Evolutionary conservation across 225 moss, liverwort and hornwort genomes (phyloP).

Genomic region (Physcomitrellopsis africana): DNA sequence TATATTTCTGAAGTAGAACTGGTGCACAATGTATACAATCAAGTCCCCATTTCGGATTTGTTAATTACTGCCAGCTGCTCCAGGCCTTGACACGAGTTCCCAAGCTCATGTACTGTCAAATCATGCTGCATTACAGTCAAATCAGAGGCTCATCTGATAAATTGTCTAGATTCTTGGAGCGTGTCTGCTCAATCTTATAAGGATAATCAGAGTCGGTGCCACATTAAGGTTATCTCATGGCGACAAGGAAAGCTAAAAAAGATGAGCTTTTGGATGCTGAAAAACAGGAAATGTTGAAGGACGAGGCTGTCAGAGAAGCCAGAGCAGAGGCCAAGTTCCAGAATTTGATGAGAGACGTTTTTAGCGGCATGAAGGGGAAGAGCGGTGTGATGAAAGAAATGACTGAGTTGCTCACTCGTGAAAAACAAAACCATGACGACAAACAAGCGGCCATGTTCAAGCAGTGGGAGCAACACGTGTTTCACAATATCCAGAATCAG

Average conservation of each 20-base stretch:
- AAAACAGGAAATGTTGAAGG: conserved; percentile 40
- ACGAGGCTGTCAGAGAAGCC: conserved; percentile 38
- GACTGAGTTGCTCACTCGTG: conserved; percentile 39
- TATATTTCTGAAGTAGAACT: background rate
- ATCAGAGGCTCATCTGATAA: conserved; percentile 11
- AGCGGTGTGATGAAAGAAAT: conserved; percentile 65
- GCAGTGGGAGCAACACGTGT: conserved; percentile 58
- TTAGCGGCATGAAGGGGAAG: conserved; percentile 37
- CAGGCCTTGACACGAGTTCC: background rate
- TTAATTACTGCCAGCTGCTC: background rate
- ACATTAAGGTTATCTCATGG: background rate
- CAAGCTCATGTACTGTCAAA: background rate
- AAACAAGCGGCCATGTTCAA: conserved; percentile 51
- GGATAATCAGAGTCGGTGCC: conserved; percentile 16
- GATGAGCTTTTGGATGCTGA: conserved; percentile 12
- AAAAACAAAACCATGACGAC: conserved; percentile 46
- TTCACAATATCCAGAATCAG: conserved; percentile 58
- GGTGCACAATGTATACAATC: background rate
- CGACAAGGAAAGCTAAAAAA: background rate
- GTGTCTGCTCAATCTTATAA: conserved; percentile 36
- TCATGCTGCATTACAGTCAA: background rate
- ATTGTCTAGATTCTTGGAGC: conserved; percentile 27
- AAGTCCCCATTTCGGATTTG: background rate
- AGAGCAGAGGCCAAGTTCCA: conserved; percentile 53
- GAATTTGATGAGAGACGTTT: conserved; percentile 48